phyloP scores from a whole-genome alignment of 2,329 filamentous ascomycete species.

The Aspergillus neotritici region DNA sequence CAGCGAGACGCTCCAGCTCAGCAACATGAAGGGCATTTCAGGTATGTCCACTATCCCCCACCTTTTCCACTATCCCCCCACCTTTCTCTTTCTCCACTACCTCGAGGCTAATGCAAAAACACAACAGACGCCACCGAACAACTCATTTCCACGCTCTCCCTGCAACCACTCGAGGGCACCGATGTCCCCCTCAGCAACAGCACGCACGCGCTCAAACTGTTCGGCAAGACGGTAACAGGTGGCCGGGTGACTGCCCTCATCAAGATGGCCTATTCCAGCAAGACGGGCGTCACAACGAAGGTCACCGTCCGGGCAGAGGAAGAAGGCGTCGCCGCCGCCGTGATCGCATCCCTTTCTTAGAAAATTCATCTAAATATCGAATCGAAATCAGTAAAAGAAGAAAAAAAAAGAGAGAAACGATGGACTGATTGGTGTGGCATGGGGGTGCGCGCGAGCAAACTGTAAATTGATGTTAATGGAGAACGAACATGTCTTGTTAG shows the following conservation, averaged over 20 bases:
- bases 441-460: not conserved
- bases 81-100: slow-evolving; percentile 4
- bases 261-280: slow-evolving; percentile 89
- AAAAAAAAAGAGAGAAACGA: too few species aligned
- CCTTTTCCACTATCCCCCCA: slow-evolving; percentile 1
- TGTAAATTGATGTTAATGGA: slow-evolving; percentile 18
- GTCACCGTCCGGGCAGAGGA: slow-evolving; percentile 89
- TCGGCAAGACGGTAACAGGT: slow-evolving; percentile 89
- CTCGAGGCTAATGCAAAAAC: slow-evolving; percentile 21
- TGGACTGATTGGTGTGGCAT: too few species aligned
- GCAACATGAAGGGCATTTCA: slow-evolving; percentile 83
- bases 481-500: slow-evolving; percentile 10
- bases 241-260: slow-evolving; percentile 82
- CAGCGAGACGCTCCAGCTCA: slow-evolving; percentile 83
- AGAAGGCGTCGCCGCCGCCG: slow-evolving; percentile 76
- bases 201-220: slow-evolving; percentile 90
- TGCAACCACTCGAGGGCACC: slow-evolving; percentile 90
- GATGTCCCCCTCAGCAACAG: slow-evolving; percentile 83
- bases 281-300: slow-evolving; percentile 93
- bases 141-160: slow-evolving; percentile 74
- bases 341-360: slow-evolving; percentile 80
- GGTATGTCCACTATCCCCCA: slow-evolving; percentile 54
- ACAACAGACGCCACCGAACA: slow-evolving; percentile 80
- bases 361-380: not conserved
- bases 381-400: too few species aligned